These are phyloP conservation scores for Neckera pumila DNA, from an alignment of 225 moss, liverwort and hornwort species.

Conservation along the genomic window DNA sequence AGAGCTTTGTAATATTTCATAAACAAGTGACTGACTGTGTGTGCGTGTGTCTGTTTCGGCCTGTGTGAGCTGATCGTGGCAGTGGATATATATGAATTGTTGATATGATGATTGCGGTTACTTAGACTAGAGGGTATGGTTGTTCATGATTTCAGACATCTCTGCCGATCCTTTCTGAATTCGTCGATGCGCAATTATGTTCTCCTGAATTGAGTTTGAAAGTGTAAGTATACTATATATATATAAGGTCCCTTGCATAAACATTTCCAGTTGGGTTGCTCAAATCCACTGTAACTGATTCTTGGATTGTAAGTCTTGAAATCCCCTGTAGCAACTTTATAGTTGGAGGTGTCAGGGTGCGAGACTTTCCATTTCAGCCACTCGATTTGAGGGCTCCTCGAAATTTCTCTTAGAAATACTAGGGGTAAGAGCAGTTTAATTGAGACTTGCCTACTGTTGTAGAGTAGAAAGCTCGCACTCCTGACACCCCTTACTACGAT, in stretches of 20 bases:
- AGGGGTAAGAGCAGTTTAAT: too few relatives aligned
- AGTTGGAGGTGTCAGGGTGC: too few relatives aligned
- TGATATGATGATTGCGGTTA: neutral
- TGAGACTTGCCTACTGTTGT: neutral
- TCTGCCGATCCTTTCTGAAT: too few relatives aligned
- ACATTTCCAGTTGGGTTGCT: too few relatives aligned
- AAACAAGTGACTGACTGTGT: too few relatives aligned
- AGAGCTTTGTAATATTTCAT: too few relatives aligned
- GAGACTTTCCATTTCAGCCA: neutral
- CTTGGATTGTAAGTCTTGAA: neutral
- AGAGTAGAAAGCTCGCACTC: neutral
- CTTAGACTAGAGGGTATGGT: neutral
- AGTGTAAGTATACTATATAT: too few relatives aligned
- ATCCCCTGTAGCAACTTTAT: too few relatives aligned
- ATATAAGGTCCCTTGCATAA: too few relatives aligned
- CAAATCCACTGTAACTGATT: neutral
- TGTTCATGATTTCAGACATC: neutral
- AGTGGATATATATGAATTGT: neutral
- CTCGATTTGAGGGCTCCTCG: neutral
- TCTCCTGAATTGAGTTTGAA: too few relatives aligned
- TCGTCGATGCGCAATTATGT: neutral
- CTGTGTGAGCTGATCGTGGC: neutral
- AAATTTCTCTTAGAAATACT: neutral
- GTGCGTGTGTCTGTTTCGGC: neutral
- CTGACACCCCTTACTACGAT: neutral